Evolutionary conservation across 2,329 filamentous ascomycete genomes (phyloP).

Genomic region (Leptographium wingfieldii): DNA sequence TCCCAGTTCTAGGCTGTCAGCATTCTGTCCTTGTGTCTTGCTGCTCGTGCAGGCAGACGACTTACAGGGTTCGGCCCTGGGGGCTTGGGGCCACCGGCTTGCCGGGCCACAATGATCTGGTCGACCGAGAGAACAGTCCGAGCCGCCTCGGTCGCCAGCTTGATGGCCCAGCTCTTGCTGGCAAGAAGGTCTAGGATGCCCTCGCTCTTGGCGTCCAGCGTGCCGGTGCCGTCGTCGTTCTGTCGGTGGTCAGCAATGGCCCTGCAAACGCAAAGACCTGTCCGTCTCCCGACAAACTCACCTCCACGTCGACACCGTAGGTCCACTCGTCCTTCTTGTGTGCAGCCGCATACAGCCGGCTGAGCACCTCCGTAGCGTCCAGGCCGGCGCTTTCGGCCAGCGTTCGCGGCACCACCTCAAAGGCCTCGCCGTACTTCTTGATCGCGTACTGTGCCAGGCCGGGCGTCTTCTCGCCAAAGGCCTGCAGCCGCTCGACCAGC

Average conservation of each 20-base stretch:
- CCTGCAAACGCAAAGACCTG: no score
- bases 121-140: constrained; percentile 91
- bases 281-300: constrained; percentile 19
- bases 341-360: constrained; percentile 81
- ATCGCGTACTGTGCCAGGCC: constrained; percentile 93
- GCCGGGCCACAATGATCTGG: constrained; percentile 96
- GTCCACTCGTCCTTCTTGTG: constrained; percentile 84
- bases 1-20: constrained; percentile 41
- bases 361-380: constrained; percentile 93
- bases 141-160: constrained; percentile 87
- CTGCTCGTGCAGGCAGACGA: constrained; percentile 4
- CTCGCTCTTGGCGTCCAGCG: constrained; percentile 71
- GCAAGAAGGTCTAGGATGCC: constrained; percentile 88
- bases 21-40: not conserved
- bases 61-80: constrained; percentile 74
- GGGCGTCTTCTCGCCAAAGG: constrained; percentile 81
- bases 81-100: constrained; percentile 94
- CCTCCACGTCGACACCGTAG: constrained; percentile 87
- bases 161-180: constrained; percentile 93
- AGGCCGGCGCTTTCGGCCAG: constrained; percentile 90
- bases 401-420: constrained; percentile 90
- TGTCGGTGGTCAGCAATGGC: constrained; percentile 15
- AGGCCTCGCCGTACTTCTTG: constrained; percentile 93
- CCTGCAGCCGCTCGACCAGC: constrained; percentile 81
- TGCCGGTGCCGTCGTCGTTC: constrained; percentile 69